phyloP scores from a whole-genome alignment of 1,139 yeast genomes.

The Trichomonascaceae sp. region DNA sequence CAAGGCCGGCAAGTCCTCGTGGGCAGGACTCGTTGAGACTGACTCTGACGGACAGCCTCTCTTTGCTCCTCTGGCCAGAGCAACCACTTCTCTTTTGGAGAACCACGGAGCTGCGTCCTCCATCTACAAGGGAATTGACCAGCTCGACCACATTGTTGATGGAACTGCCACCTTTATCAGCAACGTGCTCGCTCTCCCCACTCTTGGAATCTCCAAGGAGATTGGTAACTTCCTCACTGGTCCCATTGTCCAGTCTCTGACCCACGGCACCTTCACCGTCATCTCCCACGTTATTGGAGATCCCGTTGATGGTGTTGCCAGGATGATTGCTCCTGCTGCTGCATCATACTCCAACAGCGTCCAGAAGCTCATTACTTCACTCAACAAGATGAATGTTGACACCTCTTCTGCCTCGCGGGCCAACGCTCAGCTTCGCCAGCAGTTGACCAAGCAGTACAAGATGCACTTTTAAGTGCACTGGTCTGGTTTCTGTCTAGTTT shows the following conservation, averaged over 20 bases:
- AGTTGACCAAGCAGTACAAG: no score
- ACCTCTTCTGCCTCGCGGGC: no score
- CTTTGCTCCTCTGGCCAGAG: constrained; percentile 5
- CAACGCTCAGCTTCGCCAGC: no score
- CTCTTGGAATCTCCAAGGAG: constrained; percentile 4
- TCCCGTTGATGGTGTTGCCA: constrained; percentile 5
- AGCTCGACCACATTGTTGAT: no score
- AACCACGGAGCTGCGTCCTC: constrained; percentile 4
- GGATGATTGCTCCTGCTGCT: constrained; percentile 2
- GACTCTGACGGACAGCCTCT: constrained; percentile 5
- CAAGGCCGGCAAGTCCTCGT: no score
- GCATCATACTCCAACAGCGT: no score
- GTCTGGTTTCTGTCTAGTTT: no score
- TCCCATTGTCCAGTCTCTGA: constrained; percentile 9
- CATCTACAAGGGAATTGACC: constrained; percentile 5
- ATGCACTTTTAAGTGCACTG: no score
- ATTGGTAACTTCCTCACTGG: no score
- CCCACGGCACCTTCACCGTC: constrained; percentile 7
- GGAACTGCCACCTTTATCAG: constrained; percentile 4
- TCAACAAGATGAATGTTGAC: no score
- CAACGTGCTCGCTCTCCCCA: constrained; percentile 2
- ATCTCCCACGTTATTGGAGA: constrained; percentile 6
- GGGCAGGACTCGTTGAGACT: no score
- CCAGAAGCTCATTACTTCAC: no score
- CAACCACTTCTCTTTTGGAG: constrained; percentile 2